Conservation (phyloP, 2,329 filamentous ascomycete genomes). For the Chaetomium globosum region DNA sequence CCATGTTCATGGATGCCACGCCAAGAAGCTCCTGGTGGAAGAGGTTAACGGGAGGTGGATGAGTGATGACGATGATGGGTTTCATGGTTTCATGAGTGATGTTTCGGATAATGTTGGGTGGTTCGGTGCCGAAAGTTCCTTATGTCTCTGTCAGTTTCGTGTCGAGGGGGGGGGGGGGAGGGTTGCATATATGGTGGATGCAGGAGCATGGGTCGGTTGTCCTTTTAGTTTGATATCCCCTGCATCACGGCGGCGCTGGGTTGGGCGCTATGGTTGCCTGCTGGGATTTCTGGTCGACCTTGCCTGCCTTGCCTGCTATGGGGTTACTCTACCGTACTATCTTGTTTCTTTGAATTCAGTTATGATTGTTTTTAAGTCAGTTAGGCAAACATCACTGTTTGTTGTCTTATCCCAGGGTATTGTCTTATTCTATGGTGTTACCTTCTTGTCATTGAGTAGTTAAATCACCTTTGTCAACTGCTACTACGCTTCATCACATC, state of each 20-base stretch:
- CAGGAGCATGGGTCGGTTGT: slow-evolving; percentile 7
- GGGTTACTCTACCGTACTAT: not conserved
- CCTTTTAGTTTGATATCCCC: slow-evolving; percentile 10
- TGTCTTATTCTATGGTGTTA: not conserved
- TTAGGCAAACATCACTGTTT: not conserved
- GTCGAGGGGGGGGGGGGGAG: not conserved
- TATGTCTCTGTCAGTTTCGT: not conserved
- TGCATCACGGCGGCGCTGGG: slow-evolving; percentile 15
- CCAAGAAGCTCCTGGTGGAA: slow-evolving; percentile 63
- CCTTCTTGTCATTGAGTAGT: too few relatives aligned
- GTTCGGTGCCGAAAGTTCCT: not conserved
- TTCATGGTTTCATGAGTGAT: slow-evolving; percentile 21
- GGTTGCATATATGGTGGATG: slow-evolving; percentile 14
- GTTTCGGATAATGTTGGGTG: slow-evolving; percentile 6
- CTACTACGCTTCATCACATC: too few relatives aligned
- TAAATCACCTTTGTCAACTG: too few relatives aligned
- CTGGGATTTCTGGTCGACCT: not conserved
- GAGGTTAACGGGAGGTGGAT: slow-evolving; percentile 44
- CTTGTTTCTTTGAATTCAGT: not conserved
- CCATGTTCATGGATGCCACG: slow-evolving; percentile 47
- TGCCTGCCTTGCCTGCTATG: slow-evolving; percentile 2
- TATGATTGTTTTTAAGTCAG: not conserved
- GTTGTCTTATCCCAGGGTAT: not conserved
- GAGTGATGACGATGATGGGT: slow-evolving; percentile 18
- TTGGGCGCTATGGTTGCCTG: not conserved